Percentiles rank a stretch among this genome's conserved stretches.
Conservation (phyloP, 805 yeast species). For the Nakazawaea peltata region DNA sequence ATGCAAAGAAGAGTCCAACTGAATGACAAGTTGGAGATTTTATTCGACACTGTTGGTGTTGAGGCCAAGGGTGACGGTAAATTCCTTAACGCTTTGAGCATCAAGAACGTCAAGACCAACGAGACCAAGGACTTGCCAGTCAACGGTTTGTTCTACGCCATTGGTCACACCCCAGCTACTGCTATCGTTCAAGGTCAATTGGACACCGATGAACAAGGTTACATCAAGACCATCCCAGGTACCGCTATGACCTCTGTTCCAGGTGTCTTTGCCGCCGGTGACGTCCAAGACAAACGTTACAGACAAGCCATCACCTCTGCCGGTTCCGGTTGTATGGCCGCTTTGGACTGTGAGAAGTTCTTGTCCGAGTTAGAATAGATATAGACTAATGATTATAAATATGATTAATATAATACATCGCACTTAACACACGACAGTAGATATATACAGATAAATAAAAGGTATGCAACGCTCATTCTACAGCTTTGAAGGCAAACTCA, state of each 20-base stretch:
- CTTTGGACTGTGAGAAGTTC: conserved; percentile 85
- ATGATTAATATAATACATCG: neutral
- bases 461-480: too few species aligned
- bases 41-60: conserved; percentile 76
- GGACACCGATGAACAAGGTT: conserved; percentile 82
- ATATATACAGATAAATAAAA: conserved; percentile 1
- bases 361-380: conserved; percentile 29
- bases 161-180: conserved; percentile 97
- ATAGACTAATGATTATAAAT: neutral
- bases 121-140: conserved; percentile 64
- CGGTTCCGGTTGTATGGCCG: conserved; percentile 99
- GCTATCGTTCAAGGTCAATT: conserved; percentile 67
- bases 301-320: conserved; percentile 99
- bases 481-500: conserved; percentile 4
- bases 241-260: conserved; percentile 75
- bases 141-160: conserved; percentile 94
- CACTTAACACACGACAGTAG: neutral
- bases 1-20: conserved; percentile 90
- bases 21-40: conserved; percentile 84
- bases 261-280: conserved; percentile 98
- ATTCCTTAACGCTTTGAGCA: conserved; percentile 53
- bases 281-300: conserved; percentile 93
- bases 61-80: conserved; percentile 96
- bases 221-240: conserved; percentile 86
- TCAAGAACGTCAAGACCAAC: conserved; percentile 67